Evolutionary conservation across 768 basidiomycete species (phyloP), one percentile per base, ranked within the genome.

Genomic region (Dioszegia aurantiaca): DNA sequence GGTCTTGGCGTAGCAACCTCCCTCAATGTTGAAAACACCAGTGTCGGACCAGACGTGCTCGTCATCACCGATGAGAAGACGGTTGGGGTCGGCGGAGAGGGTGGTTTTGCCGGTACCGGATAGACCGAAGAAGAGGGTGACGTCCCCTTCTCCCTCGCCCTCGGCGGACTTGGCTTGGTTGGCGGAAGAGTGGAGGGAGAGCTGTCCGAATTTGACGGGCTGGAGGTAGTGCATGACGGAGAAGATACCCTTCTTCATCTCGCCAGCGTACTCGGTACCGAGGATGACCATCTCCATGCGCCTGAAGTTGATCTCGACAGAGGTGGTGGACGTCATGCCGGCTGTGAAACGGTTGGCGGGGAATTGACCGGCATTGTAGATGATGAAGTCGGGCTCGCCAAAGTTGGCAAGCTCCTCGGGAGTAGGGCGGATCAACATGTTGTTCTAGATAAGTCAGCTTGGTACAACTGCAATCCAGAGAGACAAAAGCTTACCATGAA

Each of bases 161-260:
- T 53, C 43, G 21, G 12, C 12, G 3, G 41, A 43, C 66, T 95
- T 90, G 33, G 75, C 75, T 60, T 76, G 75, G 73, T 99, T 99
- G 63, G 94, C 92, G 51, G 92, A 95, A 1, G 94, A 97, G 81
- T 99, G 95, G 55, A 99, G 85, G 23, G 92, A 95, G 54, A 99
- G 84, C 77, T 97, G 92, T 52, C 91, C 91, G 73, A 95, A 98
- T 77, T 95, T 98, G 82, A 98, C 87, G 5, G 95, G 95, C 81
- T 94, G 91, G 60, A 99, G 83, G 78, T 98, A 99, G 80, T 99
- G 94, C 94, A 99, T 99, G 68, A 99, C 92, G 42, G 88, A 90
- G 82, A 99, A 99, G 77, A 99, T 90, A 74, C 95, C 95, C 85
- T 99, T 99, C 82, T 99, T 99, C 95, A 99, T 99, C 82, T 99